phyloP scores from a whole-genome alignment of 2,329 filamentous ascomycete genomes.

The Colletotrichum brevisporum region DNA sequence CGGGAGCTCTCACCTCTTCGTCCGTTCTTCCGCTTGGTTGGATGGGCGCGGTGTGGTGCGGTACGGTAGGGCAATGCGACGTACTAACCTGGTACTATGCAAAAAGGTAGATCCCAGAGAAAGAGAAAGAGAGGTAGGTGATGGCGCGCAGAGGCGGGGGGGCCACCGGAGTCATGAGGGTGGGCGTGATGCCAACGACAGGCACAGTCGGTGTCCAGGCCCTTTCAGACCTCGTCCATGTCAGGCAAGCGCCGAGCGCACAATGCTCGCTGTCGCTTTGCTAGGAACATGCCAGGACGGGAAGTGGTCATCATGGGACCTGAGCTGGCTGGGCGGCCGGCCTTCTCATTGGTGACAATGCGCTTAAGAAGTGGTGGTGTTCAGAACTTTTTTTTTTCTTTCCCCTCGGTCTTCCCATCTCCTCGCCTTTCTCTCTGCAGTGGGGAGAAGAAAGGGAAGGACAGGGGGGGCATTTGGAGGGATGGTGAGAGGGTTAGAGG shows the following conservation, averaged over 20 bases:
- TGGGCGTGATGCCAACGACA: slow-evolving; percentile 33
- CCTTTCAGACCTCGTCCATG: slow-evolving; percentile 31
- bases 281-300: slow-evolving; percentile 34
- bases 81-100: too few species aligned
- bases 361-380: slow-evolving; percentile 11
- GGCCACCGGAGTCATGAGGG: slow-evolving; percentile 31
- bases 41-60: background rate
- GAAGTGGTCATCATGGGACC: slow-evolving; percentile 33
- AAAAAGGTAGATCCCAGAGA: too few species aligned
- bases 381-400: slow-evolving; percentile 2
- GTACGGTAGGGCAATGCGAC: too few species aligned
- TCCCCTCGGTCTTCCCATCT: background rate
- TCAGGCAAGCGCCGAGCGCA: slow-evolving; percentile 7
- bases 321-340: slow-evolving; percentile 22
- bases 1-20: slow-evolving; percentile 13
- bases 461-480: slow-evolving; percentile 1
- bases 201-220: slow-evolving; percentile 34
- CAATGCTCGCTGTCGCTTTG: slow-evolving; percentile 2
- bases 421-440: background rate
- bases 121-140: slow-evolving; percentile 16
- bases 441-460: slow-evolving; percentile 5
- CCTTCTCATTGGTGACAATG: slow-evolving; percentile 33
- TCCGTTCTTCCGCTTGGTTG: slow-evolving; percentile 32
- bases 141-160: background rate
- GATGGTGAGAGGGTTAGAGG: slow-evolving; percentile 6